phyloP scores from a whole-genome alignment of 768 basidiomycete genomes.

The Clitopilus passeckerianus region DNA sequence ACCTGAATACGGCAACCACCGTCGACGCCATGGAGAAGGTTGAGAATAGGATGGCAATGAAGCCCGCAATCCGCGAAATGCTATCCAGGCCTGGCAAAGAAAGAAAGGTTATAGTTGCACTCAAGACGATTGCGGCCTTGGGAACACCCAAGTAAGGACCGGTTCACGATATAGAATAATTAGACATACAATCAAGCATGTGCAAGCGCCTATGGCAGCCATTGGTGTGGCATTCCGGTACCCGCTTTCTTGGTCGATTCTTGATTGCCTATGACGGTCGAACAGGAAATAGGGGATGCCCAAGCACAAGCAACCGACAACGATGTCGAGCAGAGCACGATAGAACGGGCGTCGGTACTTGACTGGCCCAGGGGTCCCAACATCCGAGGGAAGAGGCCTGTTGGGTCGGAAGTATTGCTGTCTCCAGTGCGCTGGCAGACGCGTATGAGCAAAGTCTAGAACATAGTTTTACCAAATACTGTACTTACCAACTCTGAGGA shows the following conservation, averaged over 20 bases:
- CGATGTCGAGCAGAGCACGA: constrained; percentile 50
- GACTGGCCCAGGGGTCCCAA: constrained; percentile 21
- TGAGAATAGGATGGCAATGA: constrained; percentile 67
- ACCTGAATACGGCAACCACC: constrained; percentile 63
- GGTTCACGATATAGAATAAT: constrained; percentile 2
- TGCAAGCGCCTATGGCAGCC: constrained; percentile 61
- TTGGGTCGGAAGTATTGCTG: constrained; percentile 66
- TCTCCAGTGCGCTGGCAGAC: constrained; percentile 55
- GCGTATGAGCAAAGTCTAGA: neutral
- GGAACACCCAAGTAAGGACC: constrained; percentile 11
- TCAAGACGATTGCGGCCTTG: constrained; percentile 77
- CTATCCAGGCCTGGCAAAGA: constrained; percentile 71
- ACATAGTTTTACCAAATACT: neutral
- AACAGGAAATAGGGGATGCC: constrained; percentile 79
- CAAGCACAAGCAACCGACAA: constrained; percentile 62
- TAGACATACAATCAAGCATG: constrained; percentile 55
- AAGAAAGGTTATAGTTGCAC: constrained; percentile 79
- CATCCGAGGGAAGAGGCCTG: constrained; percentile 59
- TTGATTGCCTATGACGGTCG: constrained; percentile 41
- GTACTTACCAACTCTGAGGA: constrained; percentile 60
- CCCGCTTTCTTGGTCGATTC: constrained; percentile 60
- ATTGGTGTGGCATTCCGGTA: constrained; percentile 45
- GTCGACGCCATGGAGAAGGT: constrained; percentile 66
- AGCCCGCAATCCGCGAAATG: constrained; percentile 55
- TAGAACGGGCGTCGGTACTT: constrained; percentile 32